A percentile compares a stretch with the other conserved stretches of the same genome.
Conservation (phyloP, 2,329 filamentous ascomycete species). For the Corinectria fuckeliana region DNA sequence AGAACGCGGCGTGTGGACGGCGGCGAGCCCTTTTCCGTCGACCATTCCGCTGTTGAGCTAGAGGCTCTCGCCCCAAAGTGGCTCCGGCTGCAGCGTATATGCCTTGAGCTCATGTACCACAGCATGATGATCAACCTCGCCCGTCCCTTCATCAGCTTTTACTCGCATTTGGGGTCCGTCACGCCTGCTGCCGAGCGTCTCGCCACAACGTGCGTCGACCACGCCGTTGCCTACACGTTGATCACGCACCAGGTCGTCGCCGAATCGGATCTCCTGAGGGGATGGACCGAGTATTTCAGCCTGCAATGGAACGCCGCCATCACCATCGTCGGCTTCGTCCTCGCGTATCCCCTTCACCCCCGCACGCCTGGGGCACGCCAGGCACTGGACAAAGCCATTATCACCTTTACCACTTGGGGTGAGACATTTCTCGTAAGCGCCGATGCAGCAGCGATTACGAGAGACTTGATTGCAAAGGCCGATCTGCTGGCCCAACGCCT, state of each 20-base stretch:
- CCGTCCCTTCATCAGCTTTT: conserved; percentile 49
- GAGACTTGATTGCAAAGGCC: conserved; percentile 31
- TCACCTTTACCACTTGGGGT: conserved; percentile 44
- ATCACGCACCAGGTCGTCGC: conserved; percentile 34
- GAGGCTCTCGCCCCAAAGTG: conserved; percentile 45
- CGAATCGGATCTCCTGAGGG: conserved; percentile 32
- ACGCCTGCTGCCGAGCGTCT: conserved; percentile 26
- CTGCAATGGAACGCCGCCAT: conserved; percentile 41
- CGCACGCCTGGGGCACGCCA: conserved; percentile 27
- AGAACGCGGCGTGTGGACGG: conserved; percentile 42
- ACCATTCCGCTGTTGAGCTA: conserved; percentile 37
- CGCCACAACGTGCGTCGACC: conserved; percentile 27
- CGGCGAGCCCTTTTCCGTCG: conserved; percentile 44
- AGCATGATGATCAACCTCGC: conserved; percentile 45
- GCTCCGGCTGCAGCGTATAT: conserved; percentile 48
- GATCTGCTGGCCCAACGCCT: conserved; percentile 22
- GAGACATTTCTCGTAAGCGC: conserved; percentile 50
- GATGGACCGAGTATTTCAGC: conserved; percentile 38
- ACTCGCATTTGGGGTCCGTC: conserved; percentile 6
- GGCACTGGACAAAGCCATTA: conserved; percentile 47
- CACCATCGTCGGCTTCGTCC: conserved; percentile 43
- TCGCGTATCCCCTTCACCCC: conserved; percentile 39
- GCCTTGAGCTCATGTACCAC: conserved; percentile 51
- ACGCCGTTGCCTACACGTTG: conserved; percentile 32
- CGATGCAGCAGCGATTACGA: conserved; percentile 47